Conservation (phyloP, 495 filamentous ascomycete species). For the Penicillium egyptiacum region DNA sequence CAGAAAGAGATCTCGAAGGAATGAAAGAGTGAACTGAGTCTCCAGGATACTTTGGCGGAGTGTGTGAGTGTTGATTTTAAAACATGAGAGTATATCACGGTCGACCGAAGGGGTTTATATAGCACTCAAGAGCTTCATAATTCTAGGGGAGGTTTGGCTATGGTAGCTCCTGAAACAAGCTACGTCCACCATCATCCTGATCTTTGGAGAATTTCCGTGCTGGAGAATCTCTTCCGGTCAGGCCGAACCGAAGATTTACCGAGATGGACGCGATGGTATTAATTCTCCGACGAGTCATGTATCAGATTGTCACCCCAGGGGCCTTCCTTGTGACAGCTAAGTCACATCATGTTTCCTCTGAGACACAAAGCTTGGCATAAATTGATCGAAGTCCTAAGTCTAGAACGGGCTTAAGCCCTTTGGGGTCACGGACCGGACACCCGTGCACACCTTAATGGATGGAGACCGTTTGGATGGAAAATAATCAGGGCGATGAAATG, state of each 20-base stretch:
- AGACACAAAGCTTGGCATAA: constrained; percentile 4
- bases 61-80: not conserved
- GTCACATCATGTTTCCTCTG: not conserved
- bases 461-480: not conserved
- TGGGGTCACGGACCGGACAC: not conserved
- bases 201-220: constrained; percentile 4
- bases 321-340: not conserved
- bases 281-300: constrained; percentile 16
- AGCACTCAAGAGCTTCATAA: not conserved
- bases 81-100: not conserved
- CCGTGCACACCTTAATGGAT: not conserved
- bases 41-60: not conserved
- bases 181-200: not conserved
- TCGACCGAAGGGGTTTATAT: constrained; percentile 2
- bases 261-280: not conserved
- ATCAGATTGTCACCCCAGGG: constrained; percentile 9
- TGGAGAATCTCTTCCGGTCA: not conserved
- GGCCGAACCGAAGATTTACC: constrained; percentile 1
- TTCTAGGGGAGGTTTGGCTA: too few species aligned
- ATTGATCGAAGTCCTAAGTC: not conserved
- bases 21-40: constrained; percentile 4
- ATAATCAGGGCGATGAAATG: not conserved
- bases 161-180: not conserved
- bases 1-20: not conserved
- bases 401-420: not conserved